Conservation (phyloP, 1,284 basidiomycete species). For the Cryptococcus floricola region DNA sequence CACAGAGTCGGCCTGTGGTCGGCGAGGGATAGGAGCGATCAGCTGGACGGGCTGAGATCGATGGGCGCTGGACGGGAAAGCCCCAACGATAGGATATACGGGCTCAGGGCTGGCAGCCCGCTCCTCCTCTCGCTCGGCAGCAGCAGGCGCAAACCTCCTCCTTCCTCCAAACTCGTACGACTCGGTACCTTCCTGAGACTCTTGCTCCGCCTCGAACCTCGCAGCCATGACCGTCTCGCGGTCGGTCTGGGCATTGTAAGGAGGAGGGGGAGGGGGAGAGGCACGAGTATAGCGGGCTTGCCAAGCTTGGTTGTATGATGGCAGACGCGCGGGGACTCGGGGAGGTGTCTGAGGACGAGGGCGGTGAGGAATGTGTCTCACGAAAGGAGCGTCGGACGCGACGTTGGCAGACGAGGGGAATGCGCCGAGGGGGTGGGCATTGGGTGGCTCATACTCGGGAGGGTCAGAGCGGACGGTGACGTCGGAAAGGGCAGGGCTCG, state of each 20-base stretch:
- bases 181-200: slow-evolving; percentile 6
- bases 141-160: slow-evolving; percentile 4
- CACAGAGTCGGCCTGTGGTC: slow-evolving; percentile 6
- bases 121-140: background rate
- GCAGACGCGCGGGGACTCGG: slow-evolving; percentile 1
- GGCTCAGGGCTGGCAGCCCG: background rate
- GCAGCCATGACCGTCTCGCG: slow-evolving; percentile 24
- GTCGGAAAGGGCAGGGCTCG: slow-evolving; percentile 9
- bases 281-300: slow-evolving; percentile 12
- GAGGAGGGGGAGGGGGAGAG: slow-evolving; percentile 36
- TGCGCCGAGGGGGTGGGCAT: background rate
- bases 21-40: slow-evolving; percentile 3
- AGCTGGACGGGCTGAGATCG: background rate
- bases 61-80: slow-evolving; percentile 8
- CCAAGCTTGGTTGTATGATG: slow-evolving; percentile 8
- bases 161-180: slow-evolving; percentile 8
- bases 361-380: background rate
- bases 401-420: background rate
- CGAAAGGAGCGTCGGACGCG: background rate
- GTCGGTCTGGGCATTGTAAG: slow-evolving; percentile 40
- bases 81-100: slow-evolving; percentile 14
- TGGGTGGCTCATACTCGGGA: slow-evolving; percentile 14
- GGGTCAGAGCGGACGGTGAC: slow-evolving; percentile 12
- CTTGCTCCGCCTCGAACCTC: slow-evolving; percentile 17
- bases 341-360: slow-evolving; percentile 1